Percentiles rank a stretch among this genome's conserved stretches.
Evolutionary conservation across 768 basidiomycete species (phyloP).

Genomic region (Solioccasus polychromus): DNA sequence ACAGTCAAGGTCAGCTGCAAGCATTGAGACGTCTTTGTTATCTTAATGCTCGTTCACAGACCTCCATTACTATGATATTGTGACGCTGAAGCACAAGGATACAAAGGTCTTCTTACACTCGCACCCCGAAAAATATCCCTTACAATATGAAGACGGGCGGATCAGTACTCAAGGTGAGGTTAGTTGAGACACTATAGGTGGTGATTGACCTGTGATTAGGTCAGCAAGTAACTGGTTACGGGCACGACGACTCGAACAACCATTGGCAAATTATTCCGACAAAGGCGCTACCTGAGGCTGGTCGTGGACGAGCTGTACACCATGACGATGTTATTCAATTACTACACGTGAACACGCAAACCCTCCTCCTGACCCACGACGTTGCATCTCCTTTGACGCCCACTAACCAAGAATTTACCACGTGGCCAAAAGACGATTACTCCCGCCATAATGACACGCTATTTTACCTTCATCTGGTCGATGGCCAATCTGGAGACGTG

Average conservation of each 20-base stretch:
- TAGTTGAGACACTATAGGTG: background rate
- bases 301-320: conserved; percentile 88
- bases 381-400: conserved; percentile 96
- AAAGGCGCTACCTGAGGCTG: conserved; percentile 89
- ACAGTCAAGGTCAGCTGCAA: conserved; percentile 72
- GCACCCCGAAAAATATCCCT: conserved; percentile 85
- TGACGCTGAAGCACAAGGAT: conserved; percentile 88
- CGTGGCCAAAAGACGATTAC: conserved; percentile 77
- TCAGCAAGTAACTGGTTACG: conserved; percentile 96
- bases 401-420: conserved; percentile 98
- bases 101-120: conserved; percentile 94
- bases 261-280: conserved; percentile 95
- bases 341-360: conserved; percentile 81
- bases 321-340: conserved; percentile 88
- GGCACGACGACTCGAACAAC: conserved; percentile 93
- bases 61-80: conserved; percentile 86
- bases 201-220: conserved; percentile 41
- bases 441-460: conserved; percentile 84
- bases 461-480: conserved; percentile 73
- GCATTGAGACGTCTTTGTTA: background rate
- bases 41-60: conserved; percentile 48
- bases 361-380: conserved; percentile 88
- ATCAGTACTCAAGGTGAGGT: conserved; percentile 82
- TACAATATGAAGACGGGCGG: conserved; percentile 93
- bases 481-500: conserved; percentile 72